These are phyloP conservation scores for Ascochyta clinopodiicola DNA, from an alignment of 2,329 filamentous ascomycete genomes.

Conservation along the genomic window DNA sequence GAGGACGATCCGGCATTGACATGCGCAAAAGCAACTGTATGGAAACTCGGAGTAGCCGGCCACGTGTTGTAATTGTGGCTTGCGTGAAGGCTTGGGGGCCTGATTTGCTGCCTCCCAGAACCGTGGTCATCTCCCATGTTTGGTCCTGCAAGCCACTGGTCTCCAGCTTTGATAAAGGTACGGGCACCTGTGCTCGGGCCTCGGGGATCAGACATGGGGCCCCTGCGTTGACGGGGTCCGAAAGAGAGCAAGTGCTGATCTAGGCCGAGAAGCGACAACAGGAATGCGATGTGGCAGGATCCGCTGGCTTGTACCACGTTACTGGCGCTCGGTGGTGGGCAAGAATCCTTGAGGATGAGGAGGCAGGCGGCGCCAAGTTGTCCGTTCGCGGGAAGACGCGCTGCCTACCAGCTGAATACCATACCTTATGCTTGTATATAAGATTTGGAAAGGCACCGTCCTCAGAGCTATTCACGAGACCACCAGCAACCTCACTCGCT, in stretches of 20 bases:
- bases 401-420: constrained; percentile 19
- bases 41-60: constrained; percentile 12
- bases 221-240: constrained; percentile 28
- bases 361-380: constrained; percentile 27
- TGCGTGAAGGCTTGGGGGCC: constrained; percentile 6
- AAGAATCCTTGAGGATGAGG: constrained; percentile 25
- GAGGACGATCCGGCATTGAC: constrained; percentile 24
- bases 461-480: neutral
- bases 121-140: constrained; percentile 12
- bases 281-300: constrained; percentile 25
- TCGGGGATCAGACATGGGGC: constrained; percentile 25
- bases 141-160: constrained; percentile 14
- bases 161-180: constrained; percentile 12
- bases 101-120: constrained; percentile 10
- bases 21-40: constrained; percentile 13
- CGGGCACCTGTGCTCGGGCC: constrained; percentile 24
- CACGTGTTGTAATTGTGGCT: constrained; percentile 13
- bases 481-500: constrained; percentile 1
- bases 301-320: constrained; percentile 30
- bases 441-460: constrained; percentile 7
- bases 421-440: constrained; percentile 19
- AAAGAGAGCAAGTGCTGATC: constrained; percentile 26
- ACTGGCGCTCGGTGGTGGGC: constrained; percentile 28
- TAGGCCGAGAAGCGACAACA: constrained; percentile 20
- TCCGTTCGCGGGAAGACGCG: constrained; percentile 22